phyloP scores from a whole-genome alignment of 2,329 filamentous ascomycete genomes.

The Cytospora piceicola region DNA sequence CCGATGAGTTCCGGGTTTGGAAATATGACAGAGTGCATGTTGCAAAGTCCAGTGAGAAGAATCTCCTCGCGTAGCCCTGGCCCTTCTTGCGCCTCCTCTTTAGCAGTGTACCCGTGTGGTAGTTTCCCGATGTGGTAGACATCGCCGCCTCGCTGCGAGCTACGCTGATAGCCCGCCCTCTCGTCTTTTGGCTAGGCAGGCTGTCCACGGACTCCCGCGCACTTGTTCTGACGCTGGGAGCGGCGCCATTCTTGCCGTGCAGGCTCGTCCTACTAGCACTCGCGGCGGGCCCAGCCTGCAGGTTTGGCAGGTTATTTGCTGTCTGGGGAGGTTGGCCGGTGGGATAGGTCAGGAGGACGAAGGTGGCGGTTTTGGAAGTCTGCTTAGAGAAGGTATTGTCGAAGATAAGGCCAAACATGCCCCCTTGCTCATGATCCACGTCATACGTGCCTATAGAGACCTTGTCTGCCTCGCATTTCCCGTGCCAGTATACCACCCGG shows the following conservation, averaged over 20 bases:
- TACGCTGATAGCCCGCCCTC: conserved; percentile 52
- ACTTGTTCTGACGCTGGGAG: conserved; percentile 48
- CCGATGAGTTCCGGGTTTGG: conserved; percentile 89
- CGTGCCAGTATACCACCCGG: conserved; percentile 79
- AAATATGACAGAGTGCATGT: conserved; percentile 97
- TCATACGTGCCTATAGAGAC: conserved; percentile 90
- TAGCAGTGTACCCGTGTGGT: conserved; percentile 82
- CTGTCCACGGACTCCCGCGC: conserved; percentile 64
- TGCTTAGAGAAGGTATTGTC: conserved; percentile 99
- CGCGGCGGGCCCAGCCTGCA: conserved; percentile 47
- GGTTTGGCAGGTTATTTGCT: conserved; percentile 68
- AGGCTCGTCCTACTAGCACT: conserved; percentile 56
- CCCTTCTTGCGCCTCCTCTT: conserved; percentile 93
- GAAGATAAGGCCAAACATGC: conserved; percentile 96
- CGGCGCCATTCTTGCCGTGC: conserved; percentile 48
- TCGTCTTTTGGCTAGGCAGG: conserved; percentile 55
- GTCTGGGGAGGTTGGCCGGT: conserved; percentile 78
- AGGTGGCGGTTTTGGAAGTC: conserved; percentile 90
- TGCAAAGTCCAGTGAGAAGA: conserved; percentile 94
- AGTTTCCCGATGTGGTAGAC: conserved; percentile 51
- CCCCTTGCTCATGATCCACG: conserved; percentile 72
- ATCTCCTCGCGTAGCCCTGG: conserved; percentile 89
- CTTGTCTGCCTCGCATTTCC: conserved; percentile 95
- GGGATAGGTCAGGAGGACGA: conserved; percentile 92
- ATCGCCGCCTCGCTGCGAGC: conserved; percentile 54